A percentile compares a stretch with the other conserved stretches of the same genome.
phyloP scores from a whole-genome alignment of 2,329 filamentous ascomycete genomes.

The Lecanicillium sp. region DNA sequence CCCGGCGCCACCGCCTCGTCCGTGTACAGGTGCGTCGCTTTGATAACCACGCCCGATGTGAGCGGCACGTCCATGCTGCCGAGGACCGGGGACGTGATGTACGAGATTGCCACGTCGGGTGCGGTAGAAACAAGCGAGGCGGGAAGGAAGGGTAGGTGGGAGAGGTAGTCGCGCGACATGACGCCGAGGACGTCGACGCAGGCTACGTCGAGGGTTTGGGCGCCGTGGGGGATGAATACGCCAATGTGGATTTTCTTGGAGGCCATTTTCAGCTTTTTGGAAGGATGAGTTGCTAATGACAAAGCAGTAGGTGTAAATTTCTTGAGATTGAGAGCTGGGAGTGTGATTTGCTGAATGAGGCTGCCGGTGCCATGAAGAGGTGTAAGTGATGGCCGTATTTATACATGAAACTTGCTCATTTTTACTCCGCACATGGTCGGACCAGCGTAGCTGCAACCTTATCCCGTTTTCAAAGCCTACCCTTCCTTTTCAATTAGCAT shows the following conservation, averaged over 20 bases:
- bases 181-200: constrained; percentile 41
- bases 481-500: too few species aligned
- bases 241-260: constrained; percentile 31
- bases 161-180: constrained; percentile 38
- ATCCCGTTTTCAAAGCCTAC: too few species aligned
- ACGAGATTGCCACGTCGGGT: constrained; percentile 34
- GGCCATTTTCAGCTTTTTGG: background rate
- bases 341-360: too few species aligned
- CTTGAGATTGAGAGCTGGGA: too few species aligned
- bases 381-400: too few species aligned
- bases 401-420: too few species aligned
- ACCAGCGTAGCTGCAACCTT: too few species aligned
- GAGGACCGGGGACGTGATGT: constrained; percentile 33
- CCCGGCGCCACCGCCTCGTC: constrained; percentile 41
- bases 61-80: constrained; percentile 27
- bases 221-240: constrained; percentile 39
- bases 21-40: constrained; percentile 34
- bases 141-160: constrained; percentile 22
- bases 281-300: too few species aligned
- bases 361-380: too few species aligned
- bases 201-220: constrained; percentile 43
- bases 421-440: too few species aligned
- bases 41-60: constrained; percentile 30
- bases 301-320: too few species aligned
- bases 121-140: constrained; percentile 29